Conservation (phyloP, 306 rosid genomes). For the Vigna mungo region DNA sequence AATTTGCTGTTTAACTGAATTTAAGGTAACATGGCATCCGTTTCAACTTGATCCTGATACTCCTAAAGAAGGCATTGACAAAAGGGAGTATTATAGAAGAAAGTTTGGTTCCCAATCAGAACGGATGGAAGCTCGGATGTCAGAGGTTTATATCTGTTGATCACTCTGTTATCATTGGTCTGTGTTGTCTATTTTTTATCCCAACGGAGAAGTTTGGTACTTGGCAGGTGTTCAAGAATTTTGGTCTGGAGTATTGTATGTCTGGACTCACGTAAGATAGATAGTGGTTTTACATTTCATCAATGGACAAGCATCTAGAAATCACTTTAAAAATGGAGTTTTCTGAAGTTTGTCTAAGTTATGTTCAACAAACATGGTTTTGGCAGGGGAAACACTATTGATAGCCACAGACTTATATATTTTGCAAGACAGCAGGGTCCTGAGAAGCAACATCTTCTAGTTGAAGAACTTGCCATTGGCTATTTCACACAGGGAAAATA, state of each 20-base stretch:
- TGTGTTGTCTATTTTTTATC: conserved; percentile 30
- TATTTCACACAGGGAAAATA: conserved; percentile 88
- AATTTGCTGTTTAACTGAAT: conserved; percentile 25
- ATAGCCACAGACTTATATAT: conserved; percentile 89
- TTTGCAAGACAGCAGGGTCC: conserved; percentile 74
- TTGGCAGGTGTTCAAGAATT: conserved; percentile 68
- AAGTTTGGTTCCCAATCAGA: conserved; percentile 71
- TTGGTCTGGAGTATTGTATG: conserved; percentile 63
- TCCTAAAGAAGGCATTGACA: conserved; percentile 82
- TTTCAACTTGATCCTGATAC: conserved; percentile 80
- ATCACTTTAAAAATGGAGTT: conserved; percentile 18
- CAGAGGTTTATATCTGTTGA: conserved; percentile 59
- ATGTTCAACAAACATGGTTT: conserved; percentile 33
- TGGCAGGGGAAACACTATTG: conserved; percentile 91
- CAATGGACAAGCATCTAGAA: conserved; percentile 16
- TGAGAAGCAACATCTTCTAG: conserved; percentile 80
- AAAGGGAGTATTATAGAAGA: conserved; percentile 62
- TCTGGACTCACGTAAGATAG: conserved; percentile 84
- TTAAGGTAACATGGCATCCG: conserved; percentile 88
- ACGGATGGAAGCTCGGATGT: conserved; percentile 75
- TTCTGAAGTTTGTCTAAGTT: conserved; percentile 21
- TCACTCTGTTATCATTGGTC: conserved; percentile 17
- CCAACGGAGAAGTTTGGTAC: conserved; percentile 29
- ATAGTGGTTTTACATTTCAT: conserved; percentile 38
- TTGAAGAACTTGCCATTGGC: conserved; percentile 77